Base-by-base conservation (phyloP, 2,329 filamentous ascomycete genomes). In the Ustilaginoidea virens region DNA sequence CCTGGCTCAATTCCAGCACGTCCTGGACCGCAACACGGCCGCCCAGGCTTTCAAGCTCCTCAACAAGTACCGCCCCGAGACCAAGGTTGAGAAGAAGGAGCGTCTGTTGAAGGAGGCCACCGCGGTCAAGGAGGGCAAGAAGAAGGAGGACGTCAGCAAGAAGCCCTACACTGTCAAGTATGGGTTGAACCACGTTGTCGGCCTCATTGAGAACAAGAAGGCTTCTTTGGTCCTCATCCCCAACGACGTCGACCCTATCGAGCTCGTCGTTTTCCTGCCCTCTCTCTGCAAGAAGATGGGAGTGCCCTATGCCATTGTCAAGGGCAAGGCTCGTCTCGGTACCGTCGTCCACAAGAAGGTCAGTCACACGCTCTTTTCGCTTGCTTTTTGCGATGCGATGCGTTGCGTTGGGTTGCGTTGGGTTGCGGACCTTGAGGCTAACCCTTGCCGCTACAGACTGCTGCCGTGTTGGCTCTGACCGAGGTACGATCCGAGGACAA, bases 211-310 rank as follows among this genome's bases (percentile, higher is more conserved):
- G 78, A 94, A 94, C 75, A 98, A 98, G 83, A 98, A 98, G 80
- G 87, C 90, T 44, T 77, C 82, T 40, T 75, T 98, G 43, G 92
- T 98, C 56, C 77, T 98, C 49, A 98, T 98, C 59, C 82, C 90
- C 61, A 93, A 98, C 69, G 90, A 98, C 58, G 92, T 98, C 51
- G 90, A 98, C 73, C 90, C 90, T 52, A 98, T 98, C 56, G 90
- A 98, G 75, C 69, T 98, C 50, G 92, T 98, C 53, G 83, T 98
- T 64, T 98, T 93, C 80, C 76, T 98, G 42, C 90, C 90, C 46
- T 86, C 90, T 52, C 81, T 98, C 47, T 98, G 90, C 82, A 81
- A 87, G 66, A 98, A 98, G 82, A 98, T 98, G 87, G 92, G 92
- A 67, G 78, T 94, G 49, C 90, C 92, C 42, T 98, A 96, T 62